Conservation (phyloP, 2,329 filamentous ascomycete genomes). For the Ciborinia camelliae region DNA sequence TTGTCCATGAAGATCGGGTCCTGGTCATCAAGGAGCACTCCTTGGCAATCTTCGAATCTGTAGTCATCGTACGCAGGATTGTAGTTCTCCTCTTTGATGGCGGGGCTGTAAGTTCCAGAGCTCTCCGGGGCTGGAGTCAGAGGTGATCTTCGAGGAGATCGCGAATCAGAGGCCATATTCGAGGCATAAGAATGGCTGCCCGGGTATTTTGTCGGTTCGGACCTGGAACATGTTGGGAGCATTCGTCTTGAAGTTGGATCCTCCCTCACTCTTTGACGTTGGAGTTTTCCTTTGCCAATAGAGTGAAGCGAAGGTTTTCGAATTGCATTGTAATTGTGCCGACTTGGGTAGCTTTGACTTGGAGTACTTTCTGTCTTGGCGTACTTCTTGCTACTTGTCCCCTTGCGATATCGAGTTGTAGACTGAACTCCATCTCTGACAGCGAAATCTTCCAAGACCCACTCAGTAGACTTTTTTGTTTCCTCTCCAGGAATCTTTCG, state of each 20-base stretch:
- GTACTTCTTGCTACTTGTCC: conserved; percentile 41
- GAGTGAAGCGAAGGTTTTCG: conserved; percentile 10
- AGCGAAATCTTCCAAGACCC: conserved; percentile 72
- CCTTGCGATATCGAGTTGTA: conserved; percentile 75
- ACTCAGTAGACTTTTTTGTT: conserved; percentile 66
- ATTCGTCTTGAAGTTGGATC: conserved; percentile 18
- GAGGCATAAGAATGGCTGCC: conserved; percentile 2
- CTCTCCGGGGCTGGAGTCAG: conserved; percentile 26
- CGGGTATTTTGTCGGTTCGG: not conserved
- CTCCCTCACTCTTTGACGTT: conserved; percentile 25
- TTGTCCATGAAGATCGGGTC: conserved; percentile 31
- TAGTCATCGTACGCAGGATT: conserved; percentile 29
- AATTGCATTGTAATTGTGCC: conserved; percentile 3
- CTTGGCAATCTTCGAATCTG: conserved; percentile 32
- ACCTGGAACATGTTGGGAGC: not conserved
- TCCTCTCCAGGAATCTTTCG: conserved; percentile 45
- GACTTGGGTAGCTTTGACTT: not conserved
- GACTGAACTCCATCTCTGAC: conserved; percentile 72
- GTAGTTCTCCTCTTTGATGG: conserved; percentile 21
- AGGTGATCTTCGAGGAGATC: conserved; percentile 21
- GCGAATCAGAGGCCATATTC: conserved; percentile 12
- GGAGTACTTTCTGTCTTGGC: conserved; percentile 18
- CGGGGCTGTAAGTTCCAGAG: conserved; percentile 19
- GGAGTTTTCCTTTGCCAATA: conserved; percentile 26
- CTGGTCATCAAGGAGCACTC: conserved; percentile 29